A percentile compares a stretch with the other conserved stretches of the same genome.
Conservation (phyloP, 495 filamentous ascomycete genomes). For the Daldinia caldariorum region DNA sequence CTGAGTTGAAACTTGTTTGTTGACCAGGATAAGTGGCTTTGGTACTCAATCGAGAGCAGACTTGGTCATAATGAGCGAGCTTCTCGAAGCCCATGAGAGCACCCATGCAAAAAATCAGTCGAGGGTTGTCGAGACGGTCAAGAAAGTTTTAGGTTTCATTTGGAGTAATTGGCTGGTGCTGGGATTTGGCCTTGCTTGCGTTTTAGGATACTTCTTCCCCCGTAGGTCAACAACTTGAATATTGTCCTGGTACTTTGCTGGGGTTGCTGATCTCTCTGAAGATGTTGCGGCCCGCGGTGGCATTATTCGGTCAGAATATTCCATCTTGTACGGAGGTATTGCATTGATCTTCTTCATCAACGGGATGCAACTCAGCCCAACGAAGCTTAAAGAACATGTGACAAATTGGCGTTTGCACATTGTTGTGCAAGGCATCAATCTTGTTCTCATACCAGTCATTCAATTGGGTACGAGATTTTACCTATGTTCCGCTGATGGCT, state of each 20-base stretch:
- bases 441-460: slow-evolving; percentile 61
- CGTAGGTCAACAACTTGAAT: slow-evolving; percentile 33
- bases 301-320: slow-evolving; percentile 63
- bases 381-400: slow-evolving; percentile 60
- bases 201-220: slow-evolving; percentile 64
- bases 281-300: slow-evolving; percentile 64
- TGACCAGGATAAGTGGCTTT: slow-evolving; percentile 5
- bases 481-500: slow-evolving; percentile 1
- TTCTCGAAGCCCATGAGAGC: slow-evolving; percentile 2
- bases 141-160: slow-evolving; percentile 50
- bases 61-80: slow-evolving; percentile 19
- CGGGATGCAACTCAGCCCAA: slow-evolving; percentile 62
- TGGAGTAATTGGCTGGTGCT: slow-evolving; percentile 66
- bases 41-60: slow-evolving; percentile 7
- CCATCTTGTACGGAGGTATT: slow-evolving; percentile 63
- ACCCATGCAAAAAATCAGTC: slow-evolving; percentile 31
- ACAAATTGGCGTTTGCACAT: slow-evolving; percentile 64
- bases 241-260: neutral
- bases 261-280: slow-evolving; percentile 27
- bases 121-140: slow-evolving; percentile 26
- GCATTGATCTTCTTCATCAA: slow-evolving; percentile 65
- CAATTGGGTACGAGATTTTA: slow-evolving; percentile 41
- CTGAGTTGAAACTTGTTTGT: neutral
- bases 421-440: slow-evolving; percentile 61
- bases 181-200: slow-evolving; percentile 62